phyloP scores from a whole-genome alignment of 73 alveolate species.

The Uronychia binucleata region DNA sequence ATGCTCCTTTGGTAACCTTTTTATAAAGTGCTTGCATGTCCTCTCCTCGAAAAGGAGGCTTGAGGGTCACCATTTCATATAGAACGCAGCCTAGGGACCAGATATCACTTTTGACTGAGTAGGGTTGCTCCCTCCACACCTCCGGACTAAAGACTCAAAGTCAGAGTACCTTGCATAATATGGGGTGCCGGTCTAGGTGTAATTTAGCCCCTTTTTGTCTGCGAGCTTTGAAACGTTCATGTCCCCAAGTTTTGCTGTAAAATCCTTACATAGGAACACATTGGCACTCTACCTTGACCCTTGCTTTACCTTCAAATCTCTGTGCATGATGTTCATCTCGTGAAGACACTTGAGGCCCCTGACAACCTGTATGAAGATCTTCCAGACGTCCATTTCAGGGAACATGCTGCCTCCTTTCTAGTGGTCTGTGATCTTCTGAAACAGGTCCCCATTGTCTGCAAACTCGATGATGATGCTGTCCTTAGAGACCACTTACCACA shows the following conservation, averaged over 20 bases:
- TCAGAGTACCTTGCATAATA: constrained; percentile 22
- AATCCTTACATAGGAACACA: constrained; percentile 67
- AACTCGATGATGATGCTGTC: constrained; percentile 47
- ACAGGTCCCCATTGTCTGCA: constrained; percentile 61
- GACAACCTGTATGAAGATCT: constrained; percentile 58
- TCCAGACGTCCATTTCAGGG: constrained; percentile 37
- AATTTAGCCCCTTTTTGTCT: constrained; percentile 69
- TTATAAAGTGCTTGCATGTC: constrained; percentile 73
- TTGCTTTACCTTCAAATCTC: constrained; percentile 61
- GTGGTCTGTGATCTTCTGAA: constrained; percentile 24
- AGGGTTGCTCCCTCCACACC: constrained; percentile 75
- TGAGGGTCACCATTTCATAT: constrained; percentile 69
- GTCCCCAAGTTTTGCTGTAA: constrained; percentile 74
- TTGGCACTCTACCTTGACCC: constrained; percentile 57
- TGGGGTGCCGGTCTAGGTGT: constrained; percentile 69
- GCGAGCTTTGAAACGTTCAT: constrained; percentile 72
- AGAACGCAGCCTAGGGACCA: constrained; percentile 81
- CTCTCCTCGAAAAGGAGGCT: constrained; percentile 73
- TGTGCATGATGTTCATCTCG: constrained; percentile 70
- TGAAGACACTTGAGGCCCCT: constrained; percentile 74
- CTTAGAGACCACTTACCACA: constrained; percentile 9
- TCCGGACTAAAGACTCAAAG: constrained; percentile 48
- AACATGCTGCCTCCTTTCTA: constrained; percentile 7
- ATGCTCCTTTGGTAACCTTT: constrained; percentile 57
- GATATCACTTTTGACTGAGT: constrained; percentile 60